phyloP scores from a whole-genome alignment of 495 filamentous ascomycete genomes.

The Neurospora sp. region DNA sequence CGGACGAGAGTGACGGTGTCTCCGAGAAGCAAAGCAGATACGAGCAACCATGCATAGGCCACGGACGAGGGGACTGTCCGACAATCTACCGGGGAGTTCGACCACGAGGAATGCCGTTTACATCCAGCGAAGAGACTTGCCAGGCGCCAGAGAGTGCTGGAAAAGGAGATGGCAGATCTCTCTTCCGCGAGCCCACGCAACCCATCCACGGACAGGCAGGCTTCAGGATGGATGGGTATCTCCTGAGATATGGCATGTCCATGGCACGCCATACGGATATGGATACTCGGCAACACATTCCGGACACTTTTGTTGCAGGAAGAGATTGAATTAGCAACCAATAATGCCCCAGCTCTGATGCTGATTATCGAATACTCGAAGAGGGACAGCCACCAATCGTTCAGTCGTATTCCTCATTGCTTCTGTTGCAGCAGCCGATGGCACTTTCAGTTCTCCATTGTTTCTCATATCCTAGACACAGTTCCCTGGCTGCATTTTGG shows the following conservation, averaged over 20 bases:
- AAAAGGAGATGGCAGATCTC: not conserved
- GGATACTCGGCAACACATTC: not conserved
- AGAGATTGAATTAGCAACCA: not conserved
- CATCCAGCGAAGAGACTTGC: not conserved
- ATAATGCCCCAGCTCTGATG: not conserved
- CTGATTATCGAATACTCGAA: not conserved
- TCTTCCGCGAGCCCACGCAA: not conserved
- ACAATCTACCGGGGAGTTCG: not conserved
- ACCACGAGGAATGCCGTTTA: not conserved
- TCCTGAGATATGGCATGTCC: not conserved
- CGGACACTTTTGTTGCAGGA: not conserved
- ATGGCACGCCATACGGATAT: not conserved
- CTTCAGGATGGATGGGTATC: not conserved
- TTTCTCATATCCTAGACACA: not conserved
- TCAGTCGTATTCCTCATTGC: not conserved
- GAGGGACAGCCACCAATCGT: not conserved
- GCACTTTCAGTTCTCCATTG: not conserved
- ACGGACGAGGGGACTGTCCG: not conserved
- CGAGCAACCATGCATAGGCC: not conserved
- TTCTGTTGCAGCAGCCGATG: not conserved
- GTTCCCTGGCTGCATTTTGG: not conserved
- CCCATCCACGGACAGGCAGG: not conserved
- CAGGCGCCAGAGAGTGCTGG: not conserved
- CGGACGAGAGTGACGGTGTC: not conserved
- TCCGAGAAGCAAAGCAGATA: not conserved